Base-by-base conservation (phyloP, 768 basidiomycete species). In the Pleurotus tuber-regium region DNA sequence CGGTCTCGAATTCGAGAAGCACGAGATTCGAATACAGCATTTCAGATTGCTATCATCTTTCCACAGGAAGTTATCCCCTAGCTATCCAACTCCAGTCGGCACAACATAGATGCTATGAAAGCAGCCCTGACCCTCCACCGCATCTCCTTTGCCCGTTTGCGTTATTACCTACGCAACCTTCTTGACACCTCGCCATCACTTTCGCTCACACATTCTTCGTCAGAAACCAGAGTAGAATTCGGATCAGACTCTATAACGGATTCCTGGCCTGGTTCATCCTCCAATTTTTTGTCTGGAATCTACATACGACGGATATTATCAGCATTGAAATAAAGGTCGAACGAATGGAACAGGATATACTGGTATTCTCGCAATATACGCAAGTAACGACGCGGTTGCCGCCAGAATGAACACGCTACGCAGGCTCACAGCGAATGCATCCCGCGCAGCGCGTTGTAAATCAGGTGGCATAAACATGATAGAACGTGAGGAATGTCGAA, bases 371-470 rank as follows among this genome's bases (percentile, higher is more conserved):
- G 72, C 70, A 21, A 80, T 42, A 61, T 76, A 83, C 10, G 80
- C 79, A 7, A 75, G 46, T 7, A 80, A 58, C 1, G 79, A 79
- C 23, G 79, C 74, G 31, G 63, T 66, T 1, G 76, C 78, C 0
- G 80, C 78, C 52, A 82, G 70, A 16, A 70, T 62, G 63, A 84
- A 86, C 2, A 86, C 83, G 2, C 71, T 70, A 11, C 68, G 71
- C 19, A 86, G 59, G 24, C 77, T 73, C 30, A 67, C 63, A 0
- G 73, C 77, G 56, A 86, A 85, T 11, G 83, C 73, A 29, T 78
- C 79, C 43, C 78, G 67, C 6, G 82, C 84, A 12, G 70, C 63
- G 4, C 69, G 60, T 51, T 81, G 82, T 7, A 80, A 53, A 5
- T 72, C 74, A 0, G 73, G 77, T 0, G 75, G 70, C 12, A 86